Evolutionary conservation across 139 green algal species (phyloP).

Genomic region (Chlorella sp.): DNA sequence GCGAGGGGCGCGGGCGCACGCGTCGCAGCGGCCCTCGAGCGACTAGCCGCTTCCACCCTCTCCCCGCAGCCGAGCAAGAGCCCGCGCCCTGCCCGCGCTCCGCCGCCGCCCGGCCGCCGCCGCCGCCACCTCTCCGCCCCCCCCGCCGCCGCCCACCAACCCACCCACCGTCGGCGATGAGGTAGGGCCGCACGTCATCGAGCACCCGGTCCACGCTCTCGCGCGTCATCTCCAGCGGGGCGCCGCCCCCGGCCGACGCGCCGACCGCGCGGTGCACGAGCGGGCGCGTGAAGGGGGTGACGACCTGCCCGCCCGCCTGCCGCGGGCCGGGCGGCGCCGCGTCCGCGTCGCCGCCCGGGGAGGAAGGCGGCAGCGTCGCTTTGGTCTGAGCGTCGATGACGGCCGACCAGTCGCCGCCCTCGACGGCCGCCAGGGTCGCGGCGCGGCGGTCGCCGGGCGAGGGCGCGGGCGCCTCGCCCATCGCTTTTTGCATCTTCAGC

Average conservation of each 20-base stretch:
- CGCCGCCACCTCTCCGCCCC: too few species aligned
- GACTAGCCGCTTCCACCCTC: neutral
- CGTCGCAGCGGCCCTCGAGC: too few species aligned
- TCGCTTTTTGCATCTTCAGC: slow-evolving; percentile 73
- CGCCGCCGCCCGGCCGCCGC: too few species aligned
- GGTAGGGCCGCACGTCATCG: slow-evolving; percentile 90
- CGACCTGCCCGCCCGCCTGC: neutral
- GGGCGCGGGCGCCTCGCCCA: too few species aligned
- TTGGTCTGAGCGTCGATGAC: slow-evolving; percentile 83
- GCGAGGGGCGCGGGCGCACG: neutral
- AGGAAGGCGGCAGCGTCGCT: slow-evolving; percentile 2
- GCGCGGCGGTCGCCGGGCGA: too few species aligned
- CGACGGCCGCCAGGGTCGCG: slow-evolving; percentile 64
- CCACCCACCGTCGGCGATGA: slow-evolving; percentile 90
- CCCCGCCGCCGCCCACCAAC: neutral
- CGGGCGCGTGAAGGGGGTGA: slow-evolving; percentile 76
- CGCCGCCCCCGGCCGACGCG: slow-evolving; percentile 9
- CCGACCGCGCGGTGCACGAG: slow-evolving; percentile 70
- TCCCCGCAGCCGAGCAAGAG: neutral
- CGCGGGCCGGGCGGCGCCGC: too few species aligned
- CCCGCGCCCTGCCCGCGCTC: too few species aligned
- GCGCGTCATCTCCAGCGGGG: slow-evolving; percentile 38
- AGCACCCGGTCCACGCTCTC: slow-evolving; percentile 67
- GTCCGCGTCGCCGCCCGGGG: neutral
- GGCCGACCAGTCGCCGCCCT: slow-evolving; percentile 81